Conservation (phyloP, 2,329 filamentous ascomycete genomes). For the Purpureocillium lavendulum region DNA sequence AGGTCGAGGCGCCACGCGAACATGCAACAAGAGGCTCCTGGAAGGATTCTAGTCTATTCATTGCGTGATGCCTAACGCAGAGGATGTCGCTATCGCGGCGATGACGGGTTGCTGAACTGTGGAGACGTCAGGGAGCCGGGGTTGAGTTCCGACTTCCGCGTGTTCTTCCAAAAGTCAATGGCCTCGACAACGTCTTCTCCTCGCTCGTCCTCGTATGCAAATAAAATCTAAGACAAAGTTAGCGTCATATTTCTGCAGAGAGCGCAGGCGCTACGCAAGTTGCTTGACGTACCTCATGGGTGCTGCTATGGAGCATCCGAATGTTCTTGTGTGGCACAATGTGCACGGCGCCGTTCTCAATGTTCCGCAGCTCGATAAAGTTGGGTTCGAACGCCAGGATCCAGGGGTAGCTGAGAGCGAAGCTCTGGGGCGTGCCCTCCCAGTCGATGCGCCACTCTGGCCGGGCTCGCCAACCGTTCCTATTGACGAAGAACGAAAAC, state of each 20-base stretch:
- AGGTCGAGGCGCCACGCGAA: too few relatives aligned
- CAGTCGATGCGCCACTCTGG: slow-evolving; percentile 97
- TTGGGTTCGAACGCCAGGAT: slow-evolving; percentile 95
- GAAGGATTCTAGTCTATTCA: slow-evolving; percentile 9
- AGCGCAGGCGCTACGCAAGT: too few relatives aligned
- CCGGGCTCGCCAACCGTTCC: slow-evolving; percentile 92
- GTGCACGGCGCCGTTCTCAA: slow-evolving; percentile 89
- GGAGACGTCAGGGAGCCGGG: slow-evolving; percentile 8
- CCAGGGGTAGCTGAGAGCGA: slow-evolving; percentile 93
- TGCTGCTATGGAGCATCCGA: slow-evolving; percentile 93
- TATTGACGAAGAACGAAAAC: slow-evolving; percentile 98
- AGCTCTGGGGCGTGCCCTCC: slow-evolving; percentile 88
- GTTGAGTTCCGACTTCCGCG: slow-evolving; percentile 37
- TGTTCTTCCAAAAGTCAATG: slow-evolving; percentile 89
- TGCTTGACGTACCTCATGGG: slow-evolving; percentile 68
- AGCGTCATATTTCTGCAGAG: not conserved
- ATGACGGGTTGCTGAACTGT: not conserved
- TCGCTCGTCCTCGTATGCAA: slow-evolving; percentile 92
- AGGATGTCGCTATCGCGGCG: not conserved
- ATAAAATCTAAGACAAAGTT: slow-evolving; percentile 63
- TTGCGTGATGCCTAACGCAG: slow-evolving; percentile 1
- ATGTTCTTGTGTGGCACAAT: slow-evolving; percentile 96
- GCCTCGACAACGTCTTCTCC: slow-evolving; percentile 91
- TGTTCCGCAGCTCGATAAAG: slow-evolving; percentile 93
- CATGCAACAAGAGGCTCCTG: slow-evolving; percentile 21